These are phyloP conservation scores for Polygonum maritimum DNA, from an alignment of 148 eudicot genomes.

Conservation along the genomic window DNA sequence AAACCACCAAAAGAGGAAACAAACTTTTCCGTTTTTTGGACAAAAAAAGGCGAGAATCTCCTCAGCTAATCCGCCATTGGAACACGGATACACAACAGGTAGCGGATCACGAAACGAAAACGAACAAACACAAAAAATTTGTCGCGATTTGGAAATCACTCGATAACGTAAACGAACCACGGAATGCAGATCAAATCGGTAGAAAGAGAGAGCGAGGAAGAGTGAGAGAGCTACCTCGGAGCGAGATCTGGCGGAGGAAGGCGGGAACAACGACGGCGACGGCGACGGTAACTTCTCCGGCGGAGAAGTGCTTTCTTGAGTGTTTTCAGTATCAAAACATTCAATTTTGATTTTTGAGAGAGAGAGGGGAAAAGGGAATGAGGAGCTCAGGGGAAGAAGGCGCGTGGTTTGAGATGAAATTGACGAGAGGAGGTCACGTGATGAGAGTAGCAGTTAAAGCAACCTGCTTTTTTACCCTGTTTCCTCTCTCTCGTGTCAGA, in stretches of 20 bases:
- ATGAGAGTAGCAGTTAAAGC: slow-evolving; percentile 11
- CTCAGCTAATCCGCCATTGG: background rate
- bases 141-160: background rate
- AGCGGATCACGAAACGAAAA: background rate
- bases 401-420: slow-evolving; percentile 25
- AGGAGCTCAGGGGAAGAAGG: slow-evolving; percentile 4
- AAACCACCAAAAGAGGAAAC: background rate
- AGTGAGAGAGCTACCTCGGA: background rate
- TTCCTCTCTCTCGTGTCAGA: background rate
- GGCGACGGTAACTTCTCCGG: background rate
- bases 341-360: slow-evolving; percentile 6
- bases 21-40: background rate
- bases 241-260: background rate
- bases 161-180: background rate
- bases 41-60: background rate
- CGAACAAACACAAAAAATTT: background rate
- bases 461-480: background rate
- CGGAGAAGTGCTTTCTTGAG: background rate
- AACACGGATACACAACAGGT: background rate
- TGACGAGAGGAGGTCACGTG: slow-evolving; percentile 18
- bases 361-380: background rate
- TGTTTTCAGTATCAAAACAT: background rate
- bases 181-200: background rate
- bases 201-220: background rate
- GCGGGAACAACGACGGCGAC: background rate